A percentile compares a stretch with the other conserved stretches of the same genome.
Conservation (phyloP, 2,329 filamentous ascomycete genomes). For the Alternaria sp. region DNA sequence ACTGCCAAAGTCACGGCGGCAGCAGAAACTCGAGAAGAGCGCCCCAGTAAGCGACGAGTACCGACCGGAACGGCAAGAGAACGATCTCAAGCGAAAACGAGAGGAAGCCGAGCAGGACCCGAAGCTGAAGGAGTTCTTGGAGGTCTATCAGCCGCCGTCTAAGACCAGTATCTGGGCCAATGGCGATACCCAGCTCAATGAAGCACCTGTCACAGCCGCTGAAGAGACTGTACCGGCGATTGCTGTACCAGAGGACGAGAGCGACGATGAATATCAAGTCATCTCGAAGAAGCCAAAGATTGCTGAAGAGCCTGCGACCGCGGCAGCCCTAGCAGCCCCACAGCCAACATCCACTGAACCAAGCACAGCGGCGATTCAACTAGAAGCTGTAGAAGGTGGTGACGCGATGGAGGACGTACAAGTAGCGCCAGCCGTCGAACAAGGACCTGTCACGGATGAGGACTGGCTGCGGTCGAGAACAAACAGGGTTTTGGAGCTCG, state of each 20-base stretch:
- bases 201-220: constrained; percentile 15
- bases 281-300: constrained; percentile 58
- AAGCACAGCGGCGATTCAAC: neutral
- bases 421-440: constrained; percentile 29
- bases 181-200: constrained; percentile 50
- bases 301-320: constrained; percentile 2
- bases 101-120: constrained; percentile 67
- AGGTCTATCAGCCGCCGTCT: constrained; percentile 75
- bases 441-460: constrained; percentile 69
- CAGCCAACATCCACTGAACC: neutral
- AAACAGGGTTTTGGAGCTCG: constrained; percentile 81
- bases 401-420: constrained; percentile 23
- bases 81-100: constrained; percentile 71
- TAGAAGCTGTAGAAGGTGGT: constrained; percentile 17
- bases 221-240: constrained; percentile 28
- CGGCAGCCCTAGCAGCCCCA: constrained; percentile 5
- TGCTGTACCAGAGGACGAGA: constrained; percentile 57
- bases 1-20: constrained; percentile 43
- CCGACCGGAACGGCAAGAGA: constrained; percentile 32
- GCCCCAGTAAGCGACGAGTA: constrained; percentile 33
- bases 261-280: constrained; percentile 77
- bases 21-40: constrained; percentile 37
- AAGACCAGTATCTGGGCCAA: constrained; percentile 69
- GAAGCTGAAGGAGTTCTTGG: constrained; percentile 85
- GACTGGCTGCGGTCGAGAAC: constrained; percentile 94